Percentiles rank a stretch among this genome's conserved stretches.
Evolutionary conservation across 2,329 filamentous ascomycete genomes (phyloP).

Genomic region (Claviceps purpurea): DNA sequence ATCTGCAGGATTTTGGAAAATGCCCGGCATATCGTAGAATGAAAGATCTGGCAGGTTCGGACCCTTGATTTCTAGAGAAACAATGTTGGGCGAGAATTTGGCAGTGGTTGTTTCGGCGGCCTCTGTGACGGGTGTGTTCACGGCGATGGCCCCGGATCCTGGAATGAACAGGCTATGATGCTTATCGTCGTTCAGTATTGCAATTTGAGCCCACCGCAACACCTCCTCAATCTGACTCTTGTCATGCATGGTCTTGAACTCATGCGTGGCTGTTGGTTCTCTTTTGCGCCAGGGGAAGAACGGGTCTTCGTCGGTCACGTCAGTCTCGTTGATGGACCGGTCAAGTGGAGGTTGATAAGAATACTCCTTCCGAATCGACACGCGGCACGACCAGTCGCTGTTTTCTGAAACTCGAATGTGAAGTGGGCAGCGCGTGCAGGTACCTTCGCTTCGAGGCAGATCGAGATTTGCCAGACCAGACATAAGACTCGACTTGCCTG

Average conservation of each 20-base stretch:
- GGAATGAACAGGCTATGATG: conserved; percentile 42
- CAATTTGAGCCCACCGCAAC: conserved; percentile 62
- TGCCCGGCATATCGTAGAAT: conserved; percentile 75
- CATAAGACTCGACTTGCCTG: conserved; percentile 63
- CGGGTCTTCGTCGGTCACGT: conserved; percentile 35
- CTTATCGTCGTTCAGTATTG: conserved; percentile 54
- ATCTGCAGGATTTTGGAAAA: conserved; percentile 57
- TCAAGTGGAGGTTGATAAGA: conserved; percentile 31
- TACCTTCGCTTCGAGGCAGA: conserved; percentile 55
- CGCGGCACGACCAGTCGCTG: conserved; percentile 51
- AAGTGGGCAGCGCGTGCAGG: conserved; percentile 69
- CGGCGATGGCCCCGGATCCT: conserved; percentile 26
- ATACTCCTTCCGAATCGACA: conserved; percentile 56
- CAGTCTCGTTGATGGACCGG: conserved; percentile 26
- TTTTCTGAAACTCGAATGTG: conserved; percentile 57
- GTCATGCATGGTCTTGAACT: conserved; percentile 52
- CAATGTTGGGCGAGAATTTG: conserved; percentile 71
- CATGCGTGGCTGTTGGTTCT: conserved; percentile 28
- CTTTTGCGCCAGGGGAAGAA: conserved; percentile 54
- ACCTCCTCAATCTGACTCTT: conserved; percentile 52
- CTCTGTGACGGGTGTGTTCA: conserved; percentile 19
- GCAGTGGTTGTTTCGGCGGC: conserved; percentile 35
- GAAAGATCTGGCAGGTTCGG: conserved; percentile 59
- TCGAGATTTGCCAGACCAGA: conserved; percentile 56
- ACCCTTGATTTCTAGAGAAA: conserved; percentile 62